phyloP scores from a whole-genome alignment of 805 yeast species.

The Alloascoidea hylecoeti region DNA sequence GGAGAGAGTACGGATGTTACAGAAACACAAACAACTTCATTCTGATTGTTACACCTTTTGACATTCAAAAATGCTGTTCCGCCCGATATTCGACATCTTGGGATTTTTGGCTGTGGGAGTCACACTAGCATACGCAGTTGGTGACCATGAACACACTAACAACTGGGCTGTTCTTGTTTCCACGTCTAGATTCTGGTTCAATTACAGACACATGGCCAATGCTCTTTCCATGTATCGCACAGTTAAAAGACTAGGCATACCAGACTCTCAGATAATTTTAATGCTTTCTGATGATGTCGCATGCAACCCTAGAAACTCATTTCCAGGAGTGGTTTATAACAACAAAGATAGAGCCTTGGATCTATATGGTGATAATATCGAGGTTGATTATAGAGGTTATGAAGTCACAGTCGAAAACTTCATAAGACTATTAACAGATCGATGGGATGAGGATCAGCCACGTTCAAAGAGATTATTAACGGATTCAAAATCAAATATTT shows the following conservation, averaged over 20 bases:
- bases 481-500: constrained; percentile 88
- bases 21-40: no score
- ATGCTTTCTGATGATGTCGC: constrained; percentile 97
- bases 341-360: constrained; percentile 87
- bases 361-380: constrained; percentile 86
- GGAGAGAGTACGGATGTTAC: no score
- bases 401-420: constrained; percentile 97
- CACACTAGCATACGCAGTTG: no score
- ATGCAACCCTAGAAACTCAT: constrained; percentile 90
- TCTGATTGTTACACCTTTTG: no score
- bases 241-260: constrained; percentile 90
- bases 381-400: constrained; percentile 94
- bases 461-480: constrained; percentile 81
- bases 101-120: no score
- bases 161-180: constrained; percentile 71
- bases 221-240: constrained; percentile 90
- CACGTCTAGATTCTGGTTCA: constrained; percentile 96
- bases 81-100: no score
- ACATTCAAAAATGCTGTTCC: no score
- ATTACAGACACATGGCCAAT: constrained; percentile 96
- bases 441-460: constrained; percentile 94
- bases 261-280: constrained; percentile 91
- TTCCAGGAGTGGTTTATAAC: constrained; percentile 92
- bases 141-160: background rate
- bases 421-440: constrained; percentile 80